Base-by-base conservation (phyloP, 2,329 filamentous ascomycete genomes). In the Paracoccidioides lutzii region DNA sequence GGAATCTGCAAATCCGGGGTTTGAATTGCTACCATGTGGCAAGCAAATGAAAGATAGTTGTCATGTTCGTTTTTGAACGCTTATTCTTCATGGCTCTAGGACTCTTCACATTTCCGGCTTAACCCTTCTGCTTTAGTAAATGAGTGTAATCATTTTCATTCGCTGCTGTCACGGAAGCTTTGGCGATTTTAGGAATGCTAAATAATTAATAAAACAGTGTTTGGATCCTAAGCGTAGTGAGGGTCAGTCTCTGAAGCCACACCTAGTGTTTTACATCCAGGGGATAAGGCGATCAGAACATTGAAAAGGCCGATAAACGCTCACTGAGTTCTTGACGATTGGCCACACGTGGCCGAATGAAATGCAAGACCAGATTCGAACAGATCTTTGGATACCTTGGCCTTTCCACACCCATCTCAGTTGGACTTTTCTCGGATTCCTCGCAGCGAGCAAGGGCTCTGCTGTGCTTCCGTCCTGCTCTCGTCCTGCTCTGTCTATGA, bases 311-410 rank as follows among this genome's bases (percentile, higher is more conserved):
- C 22, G 22, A 22, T 22, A 22, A 22, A 22, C 22, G 22, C 22
- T 22, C 22, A 22, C 22, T 22, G 22, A 22, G 22, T 22, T 22
- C 22, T 22, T 22, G 22, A 22, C 22, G 33, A 40, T 54, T 54
- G 33, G 42, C 32, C 43, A 55, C 35, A 55, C 53, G 53, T 48
- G 53, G 53, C 45, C 43, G 43, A 49, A 55, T 49, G n/a, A 54
- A 32, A 37, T 46, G 42, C 8, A 8, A 52, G 15, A 28, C 15
- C 15, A 52, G 22, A 22, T 10, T 30, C 22, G 32, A 35, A n/a
- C 15, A 37, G n/a, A 37, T 12, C 35, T 32, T 14, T 38, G 30
- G 14, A 32, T 15, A 12, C 10, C 5, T 7, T 40, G 38, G 15
- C 14, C 22, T 28, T 28, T 14, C 22, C 12, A 12, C 49, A 40